phyloP scores from a whole-genome alignment of 164 flowering plant genomes.

The Vitis cinerea region DNA sequence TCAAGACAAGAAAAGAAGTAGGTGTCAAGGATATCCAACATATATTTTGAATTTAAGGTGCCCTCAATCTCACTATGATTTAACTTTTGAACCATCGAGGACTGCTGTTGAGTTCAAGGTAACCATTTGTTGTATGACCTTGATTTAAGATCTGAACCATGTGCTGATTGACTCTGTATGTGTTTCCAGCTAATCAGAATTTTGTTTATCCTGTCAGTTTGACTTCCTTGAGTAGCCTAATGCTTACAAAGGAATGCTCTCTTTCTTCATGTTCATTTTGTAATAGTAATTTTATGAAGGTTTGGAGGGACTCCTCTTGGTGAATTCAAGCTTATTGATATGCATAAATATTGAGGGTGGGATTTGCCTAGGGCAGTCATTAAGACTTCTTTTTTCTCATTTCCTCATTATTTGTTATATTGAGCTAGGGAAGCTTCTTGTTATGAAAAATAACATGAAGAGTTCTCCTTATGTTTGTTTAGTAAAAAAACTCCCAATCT shows the following conservation, averaged over 20 bases:
- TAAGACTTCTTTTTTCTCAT: too few species aligned
- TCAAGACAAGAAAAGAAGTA: conserved; percentile 45
- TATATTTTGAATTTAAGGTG: conserved; percentile 69
- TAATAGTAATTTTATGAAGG: neutral
- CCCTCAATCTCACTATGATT: conserved; percentile 67
- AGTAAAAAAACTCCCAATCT: too few species aligned
- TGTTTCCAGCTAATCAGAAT: neutral
- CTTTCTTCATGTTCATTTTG: neutral
- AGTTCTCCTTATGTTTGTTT: too few species aligned
- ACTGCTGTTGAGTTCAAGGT: conserved; percentile 89
- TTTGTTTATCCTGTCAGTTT: neutral
- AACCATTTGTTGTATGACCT: conserved; percentile 5
- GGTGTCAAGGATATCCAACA: conserved; percentile 46
- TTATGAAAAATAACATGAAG: too few species aligned
- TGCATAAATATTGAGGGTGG: too few species aligned
- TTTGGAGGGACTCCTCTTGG: too few species aligned
- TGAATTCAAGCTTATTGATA: too few species aligned
- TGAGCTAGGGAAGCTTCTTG: too few species aligned
- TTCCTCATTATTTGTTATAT: too few species aligned
- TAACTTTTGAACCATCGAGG: conserved; percentile 74
- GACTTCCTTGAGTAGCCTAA: neutral
- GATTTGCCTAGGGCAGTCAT: too few species aligned
- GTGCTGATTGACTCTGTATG: neutral
- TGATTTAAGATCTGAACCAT: neutral
- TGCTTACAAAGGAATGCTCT: neutral